Conservation (phyloP, 345 rosid genomes). For the Eucalyptus guilfoylei region DNA sequence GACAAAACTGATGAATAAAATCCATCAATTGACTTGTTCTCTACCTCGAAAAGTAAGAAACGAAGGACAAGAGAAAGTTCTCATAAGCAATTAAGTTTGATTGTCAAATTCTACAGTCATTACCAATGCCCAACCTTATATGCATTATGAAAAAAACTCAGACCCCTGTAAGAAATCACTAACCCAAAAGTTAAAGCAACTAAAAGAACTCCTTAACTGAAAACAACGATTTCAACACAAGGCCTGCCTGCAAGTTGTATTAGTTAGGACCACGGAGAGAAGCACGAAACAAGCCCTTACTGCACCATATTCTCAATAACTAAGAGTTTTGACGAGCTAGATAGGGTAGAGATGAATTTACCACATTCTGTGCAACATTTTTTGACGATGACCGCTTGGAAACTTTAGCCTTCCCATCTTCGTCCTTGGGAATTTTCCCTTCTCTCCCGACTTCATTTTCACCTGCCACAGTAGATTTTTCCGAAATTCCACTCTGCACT, state of each 20-base stretch:
- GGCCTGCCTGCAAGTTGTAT: background rate
- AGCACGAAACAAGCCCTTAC: background rate
- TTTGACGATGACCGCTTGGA: background rate
- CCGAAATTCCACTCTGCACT: background rate
- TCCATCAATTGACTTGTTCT: background rate
- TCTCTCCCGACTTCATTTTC: background rate
- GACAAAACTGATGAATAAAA: background rate
- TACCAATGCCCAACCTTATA: background rate
- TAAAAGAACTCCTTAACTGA: background rate
- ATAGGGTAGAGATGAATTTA: background rate
- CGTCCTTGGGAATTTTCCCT: background rate
- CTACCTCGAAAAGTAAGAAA: background rate
- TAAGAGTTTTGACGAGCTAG: background rate
- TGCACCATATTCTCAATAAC: background rate
- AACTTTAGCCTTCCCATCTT: background rate
- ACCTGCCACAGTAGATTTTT: background rate
- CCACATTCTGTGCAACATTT: constrained; percentile 4
- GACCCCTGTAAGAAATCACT: background rate
- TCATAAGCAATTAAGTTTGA: background rate
- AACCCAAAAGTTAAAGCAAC: background rate
- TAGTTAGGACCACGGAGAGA: background rate
- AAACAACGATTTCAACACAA: background rate
- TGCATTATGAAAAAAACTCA: background rate
- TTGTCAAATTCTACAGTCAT: background rate
- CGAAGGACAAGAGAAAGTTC: background rate